Conservation (phyloP, 768 basidiomycete species). For the Hemileccinum rubropunctum region DNA sequence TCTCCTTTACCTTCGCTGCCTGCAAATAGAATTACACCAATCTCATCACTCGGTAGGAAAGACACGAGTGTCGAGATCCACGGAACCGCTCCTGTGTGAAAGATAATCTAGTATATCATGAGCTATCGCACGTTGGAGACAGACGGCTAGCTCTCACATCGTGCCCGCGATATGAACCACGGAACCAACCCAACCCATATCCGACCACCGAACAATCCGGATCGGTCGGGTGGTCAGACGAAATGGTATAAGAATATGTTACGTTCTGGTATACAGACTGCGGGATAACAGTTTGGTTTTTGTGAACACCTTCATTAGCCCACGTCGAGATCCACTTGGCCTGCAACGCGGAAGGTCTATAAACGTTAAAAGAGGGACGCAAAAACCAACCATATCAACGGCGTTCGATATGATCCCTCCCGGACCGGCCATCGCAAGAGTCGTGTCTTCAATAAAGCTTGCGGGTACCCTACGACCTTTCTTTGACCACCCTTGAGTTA, state of each 20-base stretch:
- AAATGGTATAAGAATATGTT: conserved; percentile 32
- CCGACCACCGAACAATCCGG: conserved; percentile 28
- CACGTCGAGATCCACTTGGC: conserved; percentile 38
- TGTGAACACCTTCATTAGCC: conserved; percentile 33
- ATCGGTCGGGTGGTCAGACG: conserved; percentile 1
- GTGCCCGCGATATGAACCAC: conserved; percentile 38
- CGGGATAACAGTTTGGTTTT: conserved; percentile 35
- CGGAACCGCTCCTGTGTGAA: conserved; percentile 33
- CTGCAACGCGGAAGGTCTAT: conserved; percentile 19
- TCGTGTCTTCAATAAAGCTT: conserved; percentile 27
- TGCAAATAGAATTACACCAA: conserved; percentile 37
- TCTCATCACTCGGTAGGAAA: conserved; percentile 35
- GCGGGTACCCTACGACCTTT: conserved; percentile 35
- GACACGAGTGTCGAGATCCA: conserved; percentile 31
- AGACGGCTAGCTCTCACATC: conserved; percentile 28
- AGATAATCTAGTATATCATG: conserved; percentile 28
- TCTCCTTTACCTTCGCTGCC: conserved; percentile 25
- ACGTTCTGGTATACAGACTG: conserved; percentile 25
- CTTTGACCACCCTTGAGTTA: conserved; percentile 33
- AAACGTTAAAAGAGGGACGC: background rate
- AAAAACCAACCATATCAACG: conserved; percentile 39
- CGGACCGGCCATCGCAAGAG: conserved; percentile 33
- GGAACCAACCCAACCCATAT: conserved; percentile 45
- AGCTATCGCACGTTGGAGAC: background rate
- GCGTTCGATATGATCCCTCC: conserved; percentile 43